Evolutionary conservation across 2,329 filamentous ascomycete genomes (phyloP).

Genomic region (Hansfordia pulvinata): DNA sequence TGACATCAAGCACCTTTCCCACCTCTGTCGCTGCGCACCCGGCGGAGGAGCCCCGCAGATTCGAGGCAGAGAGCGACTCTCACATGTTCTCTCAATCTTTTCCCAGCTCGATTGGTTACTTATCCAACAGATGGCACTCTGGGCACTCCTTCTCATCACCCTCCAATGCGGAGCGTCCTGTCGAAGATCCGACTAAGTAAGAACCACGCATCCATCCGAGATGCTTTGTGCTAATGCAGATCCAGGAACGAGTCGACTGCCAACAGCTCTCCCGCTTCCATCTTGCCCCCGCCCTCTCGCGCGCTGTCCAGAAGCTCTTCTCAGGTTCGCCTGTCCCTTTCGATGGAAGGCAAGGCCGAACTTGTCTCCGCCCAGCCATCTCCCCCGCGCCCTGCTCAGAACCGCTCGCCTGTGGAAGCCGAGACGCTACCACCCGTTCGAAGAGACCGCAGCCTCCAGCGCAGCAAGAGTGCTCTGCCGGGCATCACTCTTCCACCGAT

Average conservation of each 20-base stretch:
- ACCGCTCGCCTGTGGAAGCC: constrained; percentile 30
- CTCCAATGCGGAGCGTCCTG: constrained; percentile 21
- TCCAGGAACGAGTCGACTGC: too few relatives aligned
- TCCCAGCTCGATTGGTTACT: constrained; percentile 31
- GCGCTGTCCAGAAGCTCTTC: constrained; percentile 30
- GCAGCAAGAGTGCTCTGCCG: constrained; percentile 57
- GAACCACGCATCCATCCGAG: too few relatives aligned
- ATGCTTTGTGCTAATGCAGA: too few relatives aligned
- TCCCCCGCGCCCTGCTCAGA: constrained; percentile 49
- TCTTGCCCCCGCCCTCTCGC: constrained; percentile 22
- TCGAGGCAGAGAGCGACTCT: constrained; percentile 8
- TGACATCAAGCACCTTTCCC: too few relatives aligned
- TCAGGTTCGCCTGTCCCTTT: constrained; percentile 65
- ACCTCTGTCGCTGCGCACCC: too few relatives aligned
- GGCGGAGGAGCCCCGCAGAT: constrained; percentile 6
- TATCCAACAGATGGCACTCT: constrained; percentile 43
- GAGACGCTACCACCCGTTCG: constrained; percentile 33
- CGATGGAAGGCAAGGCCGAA: constrained; percentile 82
- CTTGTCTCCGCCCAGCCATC: constrained; percentile 59
- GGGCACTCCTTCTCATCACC: constrained; percentile 37
- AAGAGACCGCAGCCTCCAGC: constrained; percentile 40
- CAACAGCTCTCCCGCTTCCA: constrained; percentile 18
- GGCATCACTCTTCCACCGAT: constrained; percentile 44
- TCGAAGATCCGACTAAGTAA: constrained; percentile 33
- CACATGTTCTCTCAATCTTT: constrained; percentile 22